Evolutionary conservation across 495 filamentous ascomycete genomes (phyloP), one percentile per base, ranked within the genome.

Genomic region (Xylaria bambusicola): DNA sequence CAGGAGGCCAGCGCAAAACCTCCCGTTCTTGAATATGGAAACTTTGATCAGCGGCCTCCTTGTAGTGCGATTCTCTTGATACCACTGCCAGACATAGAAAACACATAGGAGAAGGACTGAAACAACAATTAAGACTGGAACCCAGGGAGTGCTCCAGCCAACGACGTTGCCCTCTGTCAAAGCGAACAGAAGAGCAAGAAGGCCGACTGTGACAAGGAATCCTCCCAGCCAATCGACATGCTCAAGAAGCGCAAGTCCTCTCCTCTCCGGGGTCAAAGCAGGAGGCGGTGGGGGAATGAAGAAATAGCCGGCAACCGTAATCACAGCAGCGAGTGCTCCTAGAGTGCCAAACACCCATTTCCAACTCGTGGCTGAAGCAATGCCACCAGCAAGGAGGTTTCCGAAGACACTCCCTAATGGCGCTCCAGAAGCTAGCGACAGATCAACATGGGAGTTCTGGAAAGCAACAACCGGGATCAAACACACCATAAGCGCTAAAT

Each of bases 121-220:
- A 12, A 88, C 71, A 20, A 86, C 79, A 38, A 92, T 82, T 4
- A 91, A 69, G 7, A 78, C 80, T 31, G 84, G 75, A 0, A 91
- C 80, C 74, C 87, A 91, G 3, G 84, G 80, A 0, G 83, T 87
- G 18, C 67, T 67, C 88, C 88, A 92, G 6, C 88, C 88, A 29
- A 87, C 75, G 0, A 84, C 78, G 56, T 85, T 86, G 15, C 85
- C 85, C 64, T 87, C 80, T 6, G 84, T 84, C 23, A 87, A 65
- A n/a, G 82, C 81, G 52, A 86, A 85, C n/a, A 87, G 68, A 2
- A 88, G 77, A 1, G 78, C 78, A 9, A 87, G 68, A 9, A 90
- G 82, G 6, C 88, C 86, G 26, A 71, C 73, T 9, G 89, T 85
- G 42, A 87, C 77, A 49, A 91, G 75, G 10, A 78, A 69, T 1